Percentiles rank a stretch among this genome's conserved stretches.
Conservation (phyloP, 495 filamentous ascomycete species). For the Lophiotrema nucula region DNA sequence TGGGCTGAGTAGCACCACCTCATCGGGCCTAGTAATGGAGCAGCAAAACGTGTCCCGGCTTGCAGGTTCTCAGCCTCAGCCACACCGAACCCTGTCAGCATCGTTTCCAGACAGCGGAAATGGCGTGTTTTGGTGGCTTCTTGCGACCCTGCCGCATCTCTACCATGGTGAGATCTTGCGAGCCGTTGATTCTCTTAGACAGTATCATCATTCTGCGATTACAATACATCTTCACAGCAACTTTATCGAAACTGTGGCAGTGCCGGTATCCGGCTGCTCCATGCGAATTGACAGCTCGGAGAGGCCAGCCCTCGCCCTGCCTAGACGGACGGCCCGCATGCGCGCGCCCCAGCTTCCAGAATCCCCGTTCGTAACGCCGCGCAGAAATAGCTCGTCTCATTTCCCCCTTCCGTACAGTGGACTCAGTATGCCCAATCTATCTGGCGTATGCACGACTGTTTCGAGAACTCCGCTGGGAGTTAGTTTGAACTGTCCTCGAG, state of each 20-base stretch:
- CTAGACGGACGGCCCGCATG: background rate
- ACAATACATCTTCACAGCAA: background rate
- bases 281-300: background rate
- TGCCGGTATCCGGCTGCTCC: background rate
- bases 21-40: conserved; percentile 20
- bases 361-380: too few species aligned
- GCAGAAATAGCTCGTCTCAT: conserved; percentile 4
- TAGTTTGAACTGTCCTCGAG: too few species aligned
- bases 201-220: too few species aligned
- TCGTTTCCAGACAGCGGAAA: conserved; percentile 3
- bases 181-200: too few species aligned
- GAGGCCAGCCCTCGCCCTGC: background rate
- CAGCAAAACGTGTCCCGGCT: conserved; percentile 24
- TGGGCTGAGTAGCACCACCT: conserved; percentile 17
- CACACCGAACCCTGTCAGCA: conserved; percentile 13
- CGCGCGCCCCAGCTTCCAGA: background rate
- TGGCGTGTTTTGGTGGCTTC: conserved; percentile 1
- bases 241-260: background rate
- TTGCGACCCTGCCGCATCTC: background rate
- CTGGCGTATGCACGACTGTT: too few species aligned
- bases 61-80: conserved; percentile 5
- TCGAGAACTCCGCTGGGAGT: too few species aligned
- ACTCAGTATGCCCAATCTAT: background rate
- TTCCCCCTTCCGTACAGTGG: conserved; percentile 1
- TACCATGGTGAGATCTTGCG: too few species aligned